Base-by-base conservation (phyloP, 2,329 filamentous ascomycete genomes). In the Xylariaceae sp. region DNA sequence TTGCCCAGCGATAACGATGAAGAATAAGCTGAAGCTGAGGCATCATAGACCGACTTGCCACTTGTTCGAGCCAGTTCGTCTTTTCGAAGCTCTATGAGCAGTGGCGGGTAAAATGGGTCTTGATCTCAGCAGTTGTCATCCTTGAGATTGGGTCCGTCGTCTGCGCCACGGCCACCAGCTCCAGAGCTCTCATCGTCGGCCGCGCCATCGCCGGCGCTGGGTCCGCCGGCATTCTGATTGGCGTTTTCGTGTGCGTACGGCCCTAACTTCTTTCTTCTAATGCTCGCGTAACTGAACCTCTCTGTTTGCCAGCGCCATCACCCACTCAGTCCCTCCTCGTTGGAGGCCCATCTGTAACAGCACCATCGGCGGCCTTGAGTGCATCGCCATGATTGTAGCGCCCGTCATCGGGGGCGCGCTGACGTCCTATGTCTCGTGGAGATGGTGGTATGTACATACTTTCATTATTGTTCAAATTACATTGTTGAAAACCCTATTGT, bases 161-260 rank as follows among this genome's bases (percentile, higher is more conserved):
- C 7, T 61, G 38, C 18, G 53, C 58, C 31, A 39, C 43, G 0
- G 59, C 56, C 6, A 14, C 47, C 12, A 58, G 28, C 45, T 58
- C 59, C 14, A 14, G 41, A 12, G 46, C 51, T 18, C 33, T 61
- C 1, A 60, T 62, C 40, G 28, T 58, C 9, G 62, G 61, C 2
- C 45, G 62, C 11, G 62, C 61, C n/a, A 53, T 64, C 11, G 58
- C 61, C 2, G 61, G 62, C 10, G 42, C 48, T 12, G 62, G 61
- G 4, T 47, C 48, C 17, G 54, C 61, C 31, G 61, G 59, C 5
- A 56, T 58, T 31, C 39, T 53, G 13, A 51, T 48, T 16, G 57
- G 55, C 1, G 45, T 58, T 6, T 52, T 53, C 33, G 52, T 56
- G 53, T 55, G 13, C 42, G 48, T 34, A 6, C 13, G 2, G 16